Evolutionary conservation across 805 yeast species (phyloP).

Genomic region (Metschnikowia gelsemii): DNA sequence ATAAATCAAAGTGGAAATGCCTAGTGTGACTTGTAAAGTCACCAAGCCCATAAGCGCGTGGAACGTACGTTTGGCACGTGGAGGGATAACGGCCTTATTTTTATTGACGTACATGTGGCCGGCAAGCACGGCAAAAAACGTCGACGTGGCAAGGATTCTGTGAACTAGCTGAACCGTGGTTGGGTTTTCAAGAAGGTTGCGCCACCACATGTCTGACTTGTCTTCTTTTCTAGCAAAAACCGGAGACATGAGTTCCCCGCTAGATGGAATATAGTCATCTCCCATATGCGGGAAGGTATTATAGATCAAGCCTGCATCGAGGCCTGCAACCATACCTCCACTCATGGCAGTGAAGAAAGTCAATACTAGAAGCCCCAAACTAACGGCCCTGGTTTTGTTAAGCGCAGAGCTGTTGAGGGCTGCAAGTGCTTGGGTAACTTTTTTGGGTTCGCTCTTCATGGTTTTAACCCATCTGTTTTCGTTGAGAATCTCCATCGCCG

Average conservation of each 20-base stretch:
- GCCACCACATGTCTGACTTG: slow-evolving; percentile 78
- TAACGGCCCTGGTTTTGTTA: slow-evolving; percentile 53
- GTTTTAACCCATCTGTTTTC: slow-evolving; percentile 63
- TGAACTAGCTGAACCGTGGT: slow-evolving; percentile 92
- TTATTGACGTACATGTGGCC: slow-evolving; percentile 66
- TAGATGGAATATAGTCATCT: slow-evolving; percentile 70
- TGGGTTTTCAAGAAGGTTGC: slow-evolving; percentile 92
- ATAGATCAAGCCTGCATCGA: slow-evolving; percentile 95
- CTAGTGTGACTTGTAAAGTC: slow-evolving; percentile 77
- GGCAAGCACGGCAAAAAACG: slow-evolving; percentile 69
- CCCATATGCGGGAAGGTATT: slow-evolving; percentile 98
- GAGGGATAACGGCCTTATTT: slow-evolving; percentile 56
- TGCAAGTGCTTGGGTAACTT: slow-evolving; percentile 53
- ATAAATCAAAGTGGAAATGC: slow-evolving; percentile 81
- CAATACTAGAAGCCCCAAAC: slow-evolving; percentile 58
- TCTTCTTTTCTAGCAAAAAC: slow-evolving; percentile 67
- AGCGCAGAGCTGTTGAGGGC: slow-evolving; percentile 62
- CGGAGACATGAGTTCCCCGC: slow-evolving; percentile 74
- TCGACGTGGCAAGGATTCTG: slow-evolving; percentile 77
- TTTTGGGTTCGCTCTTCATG: slow-evolving; percentile 48
- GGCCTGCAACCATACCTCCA: slow-evolving; percentile 97
- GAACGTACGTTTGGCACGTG: slow-evolving; percentile 51
- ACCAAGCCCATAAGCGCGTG: slow-evolving; percentile 81
- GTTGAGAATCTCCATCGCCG: slow-evolving; percentile 79
- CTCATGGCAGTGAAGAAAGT: slow-evolving; percentile 92